Conservation (phyloP, 1,284 basidiomycete genomes). For the Ustilago esculenta region DNA sequence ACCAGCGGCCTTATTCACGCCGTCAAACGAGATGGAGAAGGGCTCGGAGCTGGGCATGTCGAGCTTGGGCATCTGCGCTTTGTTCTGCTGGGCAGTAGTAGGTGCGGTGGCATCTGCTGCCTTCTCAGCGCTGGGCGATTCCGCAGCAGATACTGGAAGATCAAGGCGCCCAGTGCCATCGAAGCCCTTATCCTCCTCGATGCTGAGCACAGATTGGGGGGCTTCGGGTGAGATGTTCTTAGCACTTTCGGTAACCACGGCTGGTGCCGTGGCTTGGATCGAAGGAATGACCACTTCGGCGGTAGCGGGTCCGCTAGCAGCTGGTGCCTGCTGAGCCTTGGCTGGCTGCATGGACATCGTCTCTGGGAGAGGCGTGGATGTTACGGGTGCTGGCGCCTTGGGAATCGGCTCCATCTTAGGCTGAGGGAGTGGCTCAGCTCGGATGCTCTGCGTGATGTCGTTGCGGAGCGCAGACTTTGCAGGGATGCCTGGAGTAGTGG, state of each 20-base stretch:
- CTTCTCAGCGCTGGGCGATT: neutral
- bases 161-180: constrained; percentile 63
- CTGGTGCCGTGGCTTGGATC: too few relatives aligned
- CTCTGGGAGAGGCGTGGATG: constrained; percentile 33
- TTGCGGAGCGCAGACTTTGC: constrained; percentile 38
- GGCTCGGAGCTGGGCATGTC: constrained; percentile 62
- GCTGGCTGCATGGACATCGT: constrained; percentile 11
- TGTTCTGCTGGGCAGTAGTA: constrained; percentile 11
- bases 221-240: constrained; percentile 2
- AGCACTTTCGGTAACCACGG: too few relatives aligned
- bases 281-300: too few relatives aligned
- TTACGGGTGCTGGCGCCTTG: constrained; percentile 44
- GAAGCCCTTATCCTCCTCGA: constrained; percentile 55
- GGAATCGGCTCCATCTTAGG: constrained; percentile 52
- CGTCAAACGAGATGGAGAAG: constrained; percentile 51
- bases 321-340: neutral
- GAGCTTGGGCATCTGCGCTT: constrained; percentile 49
- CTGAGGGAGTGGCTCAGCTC: constrained; percentile 30
- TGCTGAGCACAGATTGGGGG: constrained; percentile 44
- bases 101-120: neutral
- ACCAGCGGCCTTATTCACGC: constrained; percentile 8
- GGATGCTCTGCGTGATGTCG: constrained; percentile 40
- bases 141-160: constrained; percentile 16
- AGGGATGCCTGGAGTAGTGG: constrained; percentile 4
- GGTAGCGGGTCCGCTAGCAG: too few relatives aligned